Evolutionary conservation across 2,329 filamentous ascomycete species (phyloP).

Genomic region (Aureobasidium namibiae): DNA sequence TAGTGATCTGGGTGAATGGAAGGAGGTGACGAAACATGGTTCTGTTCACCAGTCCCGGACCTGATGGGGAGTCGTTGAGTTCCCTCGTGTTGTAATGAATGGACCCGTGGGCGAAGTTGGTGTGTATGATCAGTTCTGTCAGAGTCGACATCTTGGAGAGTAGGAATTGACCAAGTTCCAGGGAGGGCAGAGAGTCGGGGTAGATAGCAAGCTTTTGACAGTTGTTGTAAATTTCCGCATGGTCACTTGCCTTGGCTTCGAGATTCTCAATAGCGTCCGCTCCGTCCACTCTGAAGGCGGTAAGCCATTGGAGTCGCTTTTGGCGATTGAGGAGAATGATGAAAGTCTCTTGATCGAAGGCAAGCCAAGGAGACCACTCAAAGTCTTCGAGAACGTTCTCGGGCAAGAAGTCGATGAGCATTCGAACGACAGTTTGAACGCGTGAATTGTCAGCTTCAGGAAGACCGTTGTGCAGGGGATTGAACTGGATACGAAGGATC

Average conservation of each 20-base stretch:
- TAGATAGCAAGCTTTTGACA: slow-evolving; percentile 39
- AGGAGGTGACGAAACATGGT: slow-evolving; percentile 40
- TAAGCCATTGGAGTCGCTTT: slow-evolving; percentile 40
- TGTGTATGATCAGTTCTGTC: slow-evolving; percentile 40
- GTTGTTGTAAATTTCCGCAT: slow-evolving; percentile 34
- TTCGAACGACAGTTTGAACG: slow-evolving; percentile 33
- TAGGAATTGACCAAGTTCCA: slow-evolving; percentile 36
- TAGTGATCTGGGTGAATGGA: slow-evolving; percentile 34
- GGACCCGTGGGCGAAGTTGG: slow-evolving; percentile 36
- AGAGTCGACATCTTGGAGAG: slow-evolving; percentile 34
- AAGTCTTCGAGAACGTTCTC: slow-evolving; percentile 42
- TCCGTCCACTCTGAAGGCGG: slow-evolving; percentile 39
- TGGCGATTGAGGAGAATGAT: slow-evolving; percentile 41
- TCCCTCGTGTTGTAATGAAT: slow-evolving; percentile 30
- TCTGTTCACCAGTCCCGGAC: slow-evolving; percentile 37
- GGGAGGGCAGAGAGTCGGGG: slow-evolving; percentile 36
- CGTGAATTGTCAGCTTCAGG: slow-evolving; percentile 25
- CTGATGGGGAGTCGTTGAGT: slow-evolving; percentile 39
- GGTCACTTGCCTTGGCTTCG: slow-evolving; percentile 31
- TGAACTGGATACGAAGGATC: slow-evolving; percentile 39
- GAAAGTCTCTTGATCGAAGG: slow-evolving; percentile 40
- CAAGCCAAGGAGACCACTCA: slow-evolving; percentile 43
- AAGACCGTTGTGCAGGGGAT: slow-evolving; percentile 24
- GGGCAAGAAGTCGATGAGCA: slow-evolving; percentile 42
- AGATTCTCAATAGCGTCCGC: slow-evolving; percentile 33